Conservation (phyloP, 495 filamentous ascomycete genomes). For the Penicillium turbatum region DNA sequence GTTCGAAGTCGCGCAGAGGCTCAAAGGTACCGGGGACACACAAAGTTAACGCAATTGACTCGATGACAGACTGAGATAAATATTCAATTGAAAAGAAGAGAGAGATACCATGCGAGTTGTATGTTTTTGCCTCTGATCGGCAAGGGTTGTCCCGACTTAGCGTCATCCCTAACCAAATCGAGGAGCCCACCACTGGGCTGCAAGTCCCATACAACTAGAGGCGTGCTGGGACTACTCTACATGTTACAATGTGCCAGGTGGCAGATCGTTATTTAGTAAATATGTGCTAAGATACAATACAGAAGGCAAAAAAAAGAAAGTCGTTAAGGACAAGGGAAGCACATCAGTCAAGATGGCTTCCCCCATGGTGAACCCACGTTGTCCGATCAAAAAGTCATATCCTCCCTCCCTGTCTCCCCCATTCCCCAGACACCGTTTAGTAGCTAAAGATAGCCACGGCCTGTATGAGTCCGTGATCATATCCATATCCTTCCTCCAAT, state of each 20-base stretch:
- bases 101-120: not conserved
- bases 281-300: slow-evolving; percentile 48
- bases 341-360: slow-evolving; percentile 21
- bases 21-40: not conserved
- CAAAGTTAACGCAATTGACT: not conserved
- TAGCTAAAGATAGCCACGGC: slow-evolving; percentile 18
- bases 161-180: slow-evolving; percentile 17
- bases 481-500: slow-evolving; percentile 12
- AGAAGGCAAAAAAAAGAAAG: slow-evolving; percentile 36
- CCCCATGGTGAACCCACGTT: slow-evolving; percentile 25
- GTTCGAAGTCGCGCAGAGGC: not conserved
- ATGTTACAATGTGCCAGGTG: slow-evolving; percentile 1
- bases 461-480: slow-evolving; percentile 9
- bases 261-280: slow-evolving; percentile 39
- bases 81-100: slow-evolving; percentile 8
- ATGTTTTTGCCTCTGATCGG: slow-evolving; percentile 25
- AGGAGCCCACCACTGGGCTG: not conserved
- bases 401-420: slow-evolving; percentile 19
- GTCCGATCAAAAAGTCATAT: slow-evolving; percentile 22
- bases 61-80: not conserved
- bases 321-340: slow-evolving; percentile 35
- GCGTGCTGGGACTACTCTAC: not conserved
- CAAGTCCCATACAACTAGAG: not conserved
- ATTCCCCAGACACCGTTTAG: slow-evolving; percentile 7
- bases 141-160: slow-evolving; percentile 22